Base-by-base conservation (phyloP, 495 filamentous ascomycete genomes). In the Mytilinidion resinicola region DNA sequence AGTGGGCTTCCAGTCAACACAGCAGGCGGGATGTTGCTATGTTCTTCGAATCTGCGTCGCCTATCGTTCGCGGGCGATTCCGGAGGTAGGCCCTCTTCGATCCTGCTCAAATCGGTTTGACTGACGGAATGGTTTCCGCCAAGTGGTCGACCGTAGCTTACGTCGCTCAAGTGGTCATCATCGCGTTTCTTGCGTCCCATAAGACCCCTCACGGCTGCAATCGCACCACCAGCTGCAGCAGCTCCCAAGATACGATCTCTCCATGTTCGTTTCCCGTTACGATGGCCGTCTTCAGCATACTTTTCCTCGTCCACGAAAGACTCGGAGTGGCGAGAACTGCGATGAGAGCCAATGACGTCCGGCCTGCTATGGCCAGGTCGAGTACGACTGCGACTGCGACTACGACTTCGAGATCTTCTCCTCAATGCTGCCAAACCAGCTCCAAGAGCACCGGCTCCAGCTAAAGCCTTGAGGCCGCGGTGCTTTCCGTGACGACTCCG, bases 141-240 rank as follows among this genome's bases (percentile, higher is more conserved):
- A 9, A 62, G 44, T 6, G 69, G 62, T 9, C 59, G 61, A 30
- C 58, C 51, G 51, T 74, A 73, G 53, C 62, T 66, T 21, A 56
- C 64, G 55, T 65, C 67, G 47, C 65, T 77, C 25, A 30, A 6
- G 59, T 81, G 81, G 20, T 83, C 76, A 47, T 90, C 82, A 59
- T 82, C 77, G 41, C 55, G 55, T 46, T 66, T 66, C 12, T 63
- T 63, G 53, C 84, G 77, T 60, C 83, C 82, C 62, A 84, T 80
- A 56, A 84, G 78, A 39, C 75, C 85, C 64, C 83, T 86, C 10
- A 83, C 80, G 17, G 90, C 70, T 15, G 81, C 78, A 17, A 80
- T 82, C 39, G 79, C 86, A 21, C 86, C 90, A 10, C 84, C 70
- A 12, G 84, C 73, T 1, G 86, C 90, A 12, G 82, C 85, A 25